phyloP scores from a whole-genome alignment of 2,329 filamentous ascomycete species.

The Aulographum hederae region DNA sequence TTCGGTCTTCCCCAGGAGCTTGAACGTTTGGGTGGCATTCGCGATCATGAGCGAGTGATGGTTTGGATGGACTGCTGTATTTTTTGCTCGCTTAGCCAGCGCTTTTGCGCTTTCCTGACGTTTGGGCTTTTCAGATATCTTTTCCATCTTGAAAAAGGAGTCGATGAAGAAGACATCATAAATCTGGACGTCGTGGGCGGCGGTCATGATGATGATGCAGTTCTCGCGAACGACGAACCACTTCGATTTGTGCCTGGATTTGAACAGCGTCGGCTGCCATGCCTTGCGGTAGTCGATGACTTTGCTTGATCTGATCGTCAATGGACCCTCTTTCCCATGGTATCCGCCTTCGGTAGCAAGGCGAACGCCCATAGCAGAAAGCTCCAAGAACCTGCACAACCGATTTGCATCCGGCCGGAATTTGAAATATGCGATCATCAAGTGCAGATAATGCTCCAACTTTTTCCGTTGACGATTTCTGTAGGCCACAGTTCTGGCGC shows the following conservation, averaged over 20 bases:
- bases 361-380: slow-evolving; percentile 84
- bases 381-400: slow-evolving; percentile 84
- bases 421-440: slow-evolving; percentile 92
- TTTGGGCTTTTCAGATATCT: slow-evolving; percentile 39
- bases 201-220: slow-evolving; percentile 96
- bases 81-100: slow-evolving; percentile 45
- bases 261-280: slow-evolving; percentile 59
- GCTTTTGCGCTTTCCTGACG: slow-evolving; percentile 45
- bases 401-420: slow-evolving; percentile 92
- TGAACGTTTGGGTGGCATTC: slow-evolving; percentile 84
- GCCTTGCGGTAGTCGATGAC: slow-evolving; percentile 73
- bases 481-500: slow-evolving; percentile 38
- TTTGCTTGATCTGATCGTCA: slow-evolving; percentile 83
- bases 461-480: slow-evolving; percentile 49
- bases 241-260: slow-evolving; percentile 71
- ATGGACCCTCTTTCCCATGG: slow-evolving; percentile 89
- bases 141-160: slow-evolving; percentile 63
- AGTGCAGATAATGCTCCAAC: slow-evolving; percentile 76
- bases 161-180: slow-evolving; percentile 98
- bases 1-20: slow-evolving; percentile 80
- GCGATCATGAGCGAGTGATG: slow-evolving; percentile 78
- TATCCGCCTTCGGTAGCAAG: slow-evolving; percentile 91
- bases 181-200: slow-evolving; percentile 94
- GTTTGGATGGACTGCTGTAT: slow-evolving; percentile 40
- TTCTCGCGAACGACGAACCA: slow-evolving; percentile 98